Percentiles rank a stretch among this genome's conserved stretches.
Conservation (phyloP, 225 moss, liverwort and hornwort species). For the Marchantia polymorpha region DNA sequence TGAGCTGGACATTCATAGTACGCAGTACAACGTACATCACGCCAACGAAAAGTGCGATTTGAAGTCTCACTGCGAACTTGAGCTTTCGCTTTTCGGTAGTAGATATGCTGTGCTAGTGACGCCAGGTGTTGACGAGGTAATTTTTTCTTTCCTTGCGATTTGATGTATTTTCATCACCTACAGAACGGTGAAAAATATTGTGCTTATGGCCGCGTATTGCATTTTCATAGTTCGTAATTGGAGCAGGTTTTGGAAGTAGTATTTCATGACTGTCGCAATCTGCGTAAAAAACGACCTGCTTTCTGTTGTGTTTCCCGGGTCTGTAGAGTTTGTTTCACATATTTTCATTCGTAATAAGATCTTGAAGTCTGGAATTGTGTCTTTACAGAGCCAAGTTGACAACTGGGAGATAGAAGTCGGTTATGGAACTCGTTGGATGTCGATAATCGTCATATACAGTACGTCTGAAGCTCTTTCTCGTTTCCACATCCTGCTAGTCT, state of each 20-base stretch:
- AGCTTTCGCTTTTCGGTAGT: conserved; percentile 23
- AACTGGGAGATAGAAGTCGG: conserved; percentile 55
- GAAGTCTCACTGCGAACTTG: conserved; percentile 11
- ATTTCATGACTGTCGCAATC: no score
- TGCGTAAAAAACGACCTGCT: no score
- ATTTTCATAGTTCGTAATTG: no score
- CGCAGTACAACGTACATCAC: conserved; percentile 20
- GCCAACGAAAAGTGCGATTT: conserved; percentile 18
- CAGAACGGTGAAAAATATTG: no score
- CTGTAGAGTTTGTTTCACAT: no score
- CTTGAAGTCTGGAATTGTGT: no score
- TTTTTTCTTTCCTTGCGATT: no score
- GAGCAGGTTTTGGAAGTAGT: no score
- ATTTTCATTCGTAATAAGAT: no score
- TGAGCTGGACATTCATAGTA: conserved; percentile 26
- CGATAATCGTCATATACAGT: conserved; percentile 53
- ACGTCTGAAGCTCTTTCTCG: conserved; percentile 4
- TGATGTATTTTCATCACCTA: no score
- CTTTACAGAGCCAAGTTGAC: conserved; percentile 46
- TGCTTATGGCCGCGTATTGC: no score
- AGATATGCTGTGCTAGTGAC: conserved; percentile 34
- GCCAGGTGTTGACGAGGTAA: conserved; percentile 27
- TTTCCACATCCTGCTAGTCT: not conserved
- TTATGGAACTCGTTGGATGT: conserved; percentile 64
- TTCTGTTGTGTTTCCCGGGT: no score